phyloP scores from a whole-genome alignment of 768 basidiomycete genomes.

The Boletus barrowsii region DNA sequence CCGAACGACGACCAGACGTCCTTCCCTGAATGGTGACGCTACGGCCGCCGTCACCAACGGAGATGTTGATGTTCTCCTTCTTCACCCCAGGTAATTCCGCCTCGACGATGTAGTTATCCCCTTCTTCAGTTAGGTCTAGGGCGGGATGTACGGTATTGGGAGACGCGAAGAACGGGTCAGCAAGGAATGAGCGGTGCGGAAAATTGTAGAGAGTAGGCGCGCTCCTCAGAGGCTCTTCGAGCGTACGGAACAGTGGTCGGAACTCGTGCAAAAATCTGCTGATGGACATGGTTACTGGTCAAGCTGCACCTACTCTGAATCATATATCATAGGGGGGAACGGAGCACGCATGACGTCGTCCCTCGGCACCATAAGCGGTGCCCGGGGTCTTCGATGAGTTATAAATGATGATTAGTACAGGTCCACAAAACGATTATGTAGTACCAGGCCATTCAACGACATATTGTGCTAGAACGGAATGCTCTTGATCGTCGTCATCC shows the following conservation, averaged over 20 bases:
- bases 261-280: conserved; percentile 67
- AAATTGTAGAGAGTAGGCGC: conserved; percentile 22
- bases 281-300: conserved; percentile 51
- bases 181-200: conserved; percentile 39
- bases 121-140: conserved; percentile 66
- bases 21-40: conserved; percentile 74
- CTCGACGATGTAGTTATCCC: conserved; percentile 63
- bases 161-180: conserved; percentile 48
- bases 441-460: conserved; percentile 78
- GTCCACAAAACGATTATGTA: conserved; percentile 1
- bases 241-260: conserved; percentile 70
- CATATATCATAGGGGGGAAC: no score
- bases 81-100: conserved; percentile 78
- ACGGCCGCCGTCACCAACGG: conserved; percentile 65
- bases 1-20: conserved; percentile 30
- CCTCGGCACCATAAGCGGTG: conserved; percentile 10
- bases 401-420: no score
- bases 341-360: conserved; percentile 11
- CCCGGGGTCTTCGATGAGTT: conserved; percentile 12
- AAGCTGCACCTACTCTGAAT: no score
- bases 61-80: conserved; percentile 71
- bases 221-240: conserved; percentile 65
- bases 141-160: conserved; percentile 45
- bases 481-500: conserved; percentile 84
- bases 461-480: conserved; percentile 69